Evolutionary conservation across 164 flowering plant genomes (phyloP), one percentile per base, ranked within the genome.

Genomic region (Sextonia rubra): DNA sequence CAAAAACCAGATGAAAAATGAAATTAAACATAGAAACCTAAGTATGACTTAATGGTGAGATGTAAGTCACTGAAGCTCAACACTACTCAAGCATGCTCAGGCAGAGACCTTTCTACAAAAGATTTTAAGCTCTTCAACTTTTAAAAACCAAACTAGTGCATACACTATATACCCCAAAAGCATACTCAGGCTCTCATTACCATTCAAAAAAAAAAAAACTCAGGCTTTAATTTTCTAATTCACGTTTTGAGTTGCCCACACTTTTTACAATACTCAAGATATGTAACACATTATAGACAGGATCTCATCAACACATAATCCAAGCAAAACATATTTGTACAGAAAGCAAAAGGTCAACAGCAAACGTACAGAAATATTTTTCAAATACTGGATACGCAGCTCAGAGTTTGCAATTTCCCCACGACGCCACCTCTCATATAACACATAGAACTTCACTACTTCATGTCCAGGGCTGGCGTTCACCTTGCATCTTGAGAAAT

Each of bases 371-470:
- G 79, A 83, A 25, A 71, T 64, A 64, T 82, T 80, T 78, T 84
- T 85, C 66, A 90, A 71, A 63, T 77, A 76, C 63, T 80, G 83
- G 37, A 83, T 24, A 68, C 72, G 75, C 30, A 47, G 67, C 70
- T 80, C 88, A 32, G 75, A 81, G 55, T 86, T 81, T 48, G 85
- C 88, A 61, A 89, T 72, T 74, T 92, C 97, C 68, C 84, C 94
- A 70, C 89, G 85, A 60, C 86, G 77, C 94, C 93, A 90, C 74
- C 84, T 85, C 81, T 92, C 95, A 77, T 82, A 86, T 72, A 87
- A 82, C 83, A 89, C 78, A 82, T 80, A 87, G 49, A 90, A 88
- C 69, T 84, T 86, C 71, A 92, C 93, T 32, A 92, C 74, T 72
- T 84, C 93, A 77, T 81, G 79, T 56, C 81, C 86, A 66, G 90